phyloP scores from a whole-genome alignment of 495 filamentous ascomycete species.

The Eremomyces bilateralis region DNA sequence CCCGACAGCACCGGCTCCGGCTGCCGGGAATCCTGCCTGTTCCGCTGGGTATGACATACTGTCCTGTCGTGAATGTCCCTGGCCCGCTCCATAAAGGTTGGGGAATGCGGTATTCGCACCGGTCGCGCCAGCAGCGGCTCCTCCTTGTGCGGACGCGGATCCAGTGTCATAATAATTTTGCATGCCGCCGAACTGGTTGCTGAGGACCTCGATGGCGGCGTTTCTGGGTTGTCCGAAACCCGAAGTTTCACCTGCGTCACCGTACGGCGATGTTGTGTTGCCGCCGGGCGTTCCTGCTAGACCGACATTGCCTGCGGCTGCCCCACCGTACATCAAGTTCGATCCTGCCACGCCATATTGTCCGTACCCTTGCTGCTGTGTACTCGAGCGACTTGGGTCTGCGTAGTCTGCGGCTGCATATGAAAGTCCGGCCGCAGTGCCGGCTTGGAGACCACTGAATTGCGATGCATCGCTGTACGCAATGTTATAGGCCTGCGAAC shows the following conservation, averaged over 20 bases:
- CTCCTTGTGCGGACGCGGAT: neutral
- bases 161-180: slow-evolving; percentile 56
- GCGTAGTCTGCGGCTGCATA: slow-evolving; percentile 32
- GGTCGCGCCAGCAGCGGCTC: slow-evolving; percentile 4
- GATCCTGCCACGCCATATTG: slow-evolving; percentile 36
- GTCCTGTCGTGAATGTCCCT: slow-evolving; percentile 31
- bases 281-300: slow-evolving; percentile 31
- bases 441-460: slow-evolving; percentile 20
- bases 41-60: slow-evolving; percentile 31
- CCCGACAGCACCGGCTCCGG: slow-evolving; percentile 19
- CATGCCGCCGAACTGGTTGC: slow-evolving; percentile 43
- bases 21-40: slow-evolving; percentile 27
- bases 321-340: slow-evolving; percentile 62
- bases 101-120: slow-evolving; percentile 36
- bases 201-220: slow-evolving; percentile 59
- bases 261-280: slow-evolving; percentile 50
- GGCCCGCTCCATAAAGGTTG: slow-evolving; percentile 27
- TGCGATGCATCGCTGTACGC: slow-evolving; percentile 32
- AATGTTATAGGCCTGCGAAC: slow-evolving; percentile 29
- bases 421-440: slow-evolving; percentile 26
- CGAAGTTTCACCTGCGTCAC: no score
- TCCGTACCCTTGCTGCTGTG: slow-evolving; percentile 15
- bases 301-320: slow-evolving; percentile 22
- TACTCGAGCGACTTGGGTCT: slow-evolving; percentile 23
- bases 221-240: no score